Evolutionary conservation across 805 yeast species (phyloP).

Genomic region (Lachancea kluyveri): DNA sequence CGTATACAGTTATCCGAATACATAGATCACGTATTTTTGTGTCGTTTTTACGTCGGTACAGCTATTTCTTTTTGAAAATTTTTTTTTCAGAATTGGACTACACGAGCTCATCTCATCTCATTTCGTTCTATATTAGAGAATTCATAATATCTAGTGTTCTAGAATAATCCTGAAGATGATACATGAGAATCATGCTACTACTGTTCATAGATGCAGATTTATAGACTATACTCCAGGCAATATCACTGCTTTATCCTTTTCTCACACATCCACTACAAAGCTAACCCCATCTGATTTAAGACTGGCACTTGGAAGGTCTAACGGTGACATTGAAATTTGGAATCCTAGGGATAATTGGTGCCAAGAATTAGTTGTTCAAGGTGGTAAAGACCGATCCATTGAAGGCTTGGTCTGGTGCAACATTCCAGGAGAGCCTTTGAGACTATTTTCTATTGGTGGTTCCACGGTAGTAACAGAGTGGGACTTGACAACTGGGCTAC

Average conservation of each 20-base stretch:
- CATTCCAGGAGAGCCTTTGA: constrained; percentile 42
- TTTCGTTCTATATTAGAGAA: constrained; percentile 1
- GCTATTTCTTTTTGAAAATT: no score
- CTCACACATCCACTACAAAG: constrained; percentile 47
- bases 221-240: constrained; percentile 83
- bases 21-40: no score
- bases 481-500: constrained; percentile 71
- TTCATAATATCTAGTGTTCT: neutral
- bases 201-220: constrained; percentile 81
- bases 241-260: constrained; percentile 75
- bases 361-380: constrained; percentile 66
- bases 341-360: constrained; percentile 79
- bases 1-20: no score
- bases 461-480: constrained; percentile 89
- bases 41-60: no score
- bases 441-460: constrained; percentile 92
- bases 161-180: constrained; percentile 2
- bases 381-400: constrained; percentile 76
- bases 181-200: neutral
- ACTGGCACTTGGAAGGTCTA: constrained; percentile 85
- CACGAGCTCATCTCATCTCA: constrained; percentile 21
- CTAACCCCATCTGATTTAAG: constrained; percentile 52
- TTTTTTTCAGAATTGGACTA: constrained; percentile 8
- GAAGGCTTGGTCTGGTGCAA: constrained; percentile 85
- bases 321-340: constrained; percentile 96